Conservation (phyloP, 176 grass and related monocot genomes). For the Zoysia pacifica region DNA sequence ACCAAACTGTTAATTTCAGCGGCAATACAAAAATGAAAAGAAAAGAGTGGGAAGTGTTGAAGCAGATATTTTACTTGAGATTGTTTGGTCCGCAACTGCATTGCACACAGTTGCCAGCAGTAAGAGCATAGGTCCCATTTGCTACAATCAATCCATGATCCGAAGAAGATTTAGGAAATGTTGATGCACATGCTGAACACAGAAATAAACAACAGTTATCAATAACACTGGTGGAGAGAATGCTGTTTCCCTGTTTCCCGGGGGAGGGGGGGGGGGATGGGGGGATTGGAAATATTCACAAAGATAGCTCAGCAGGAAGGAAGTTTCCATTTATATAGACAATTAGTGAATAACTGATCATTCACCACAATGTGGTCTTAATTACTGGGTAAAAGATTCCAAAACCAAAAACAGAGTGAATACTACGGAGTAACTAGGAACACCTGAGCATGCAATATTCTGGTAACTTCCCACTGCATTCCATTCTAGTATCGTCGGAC, state of each 20-base stretch:
- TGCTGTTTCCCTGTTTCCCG: neutral
- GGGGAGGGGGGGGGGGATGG: no score
- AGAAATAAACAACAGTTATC: constrained; percentile 20
- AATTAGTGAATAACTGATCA: neutral
- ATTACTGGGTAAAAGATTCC: neutral
- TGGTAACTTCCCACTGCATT: no score
- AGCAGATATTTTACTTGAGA: constrained; percentile 64
- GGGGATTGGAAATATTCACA: neutral
- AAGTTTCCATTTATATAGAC: neutral
- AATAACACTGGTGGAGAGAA: neutral
- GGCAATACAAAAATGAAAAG: neutral
- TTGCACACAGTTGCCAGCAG: constrained; percentile 78
- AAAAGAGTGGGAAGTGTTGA: neutral
- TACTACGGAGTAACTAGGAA: neutral
- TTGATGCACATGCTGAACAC: constrained; percentile 68
- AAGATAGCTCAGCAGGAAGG: neutral
- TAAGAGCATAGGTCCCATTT: constrained; percentile 81
- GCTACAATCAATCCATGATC: constrained; percentile 86
- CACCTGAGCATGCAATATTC: neutral
- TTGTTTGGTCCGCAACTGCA: constrained; percentile 86
- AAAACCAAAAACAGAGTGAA: neutral
- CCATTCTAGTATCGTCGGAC: neutral
- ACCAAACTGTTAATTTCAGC: neutral
- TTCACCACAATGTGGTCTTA: neutral
- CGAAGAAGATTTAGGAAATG: constrained; percentile 67